Evolutionary conservation across 129 eudicot genomes (phyloP).

Genomic region (Sambucus nigra): DNA sequence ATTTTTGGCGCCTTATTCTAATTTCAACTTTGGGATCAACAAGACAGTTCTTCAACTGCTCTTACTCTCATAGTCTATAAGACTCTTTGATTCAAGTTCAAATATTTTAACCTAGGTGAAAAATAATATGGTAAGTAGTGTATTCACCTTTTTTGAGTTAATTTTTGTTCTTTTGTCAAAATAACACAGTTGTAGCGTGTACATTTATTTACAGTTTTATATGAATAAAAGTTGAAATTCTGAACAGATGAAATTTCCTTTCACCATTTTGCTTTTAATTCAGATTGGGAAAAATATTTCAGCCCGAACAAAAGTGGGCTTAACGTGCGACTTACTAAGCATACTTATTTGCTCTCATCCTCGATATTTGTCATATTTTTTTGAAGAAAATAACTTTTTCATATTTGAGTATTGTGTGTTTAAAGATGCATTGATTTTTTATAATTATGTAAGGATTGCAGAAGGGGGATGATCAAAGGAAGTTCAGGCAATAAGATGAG

Average conservation of each 20-base stretch:
- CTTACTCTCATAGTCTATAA: too few relatives aligned
- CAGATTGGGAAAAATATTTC: too few relatives aligned
- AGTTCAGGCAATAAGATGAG: constrained; percentile 94
- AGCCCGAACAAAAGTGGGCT: too few relatives aligned
- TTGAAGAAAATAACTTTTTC: neutral
- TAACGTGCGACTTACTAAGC: neutral
- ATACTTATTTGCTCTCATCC: neutral
- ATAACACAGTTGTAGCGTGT: too few relatives aligned
- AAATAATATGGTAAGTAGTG: too few relatives aligned
- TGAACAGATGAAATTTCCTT: too few relatives aligned
- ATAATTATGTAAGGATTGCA: constrained; percentile 21
- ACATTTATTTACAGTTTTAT: too few relatives aligned
- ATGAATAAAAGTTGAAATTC: too few relatives aligned
- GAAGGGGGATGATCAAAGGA: constrained; percentile 88
- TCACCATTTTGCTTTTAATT: too few relatives aligned
- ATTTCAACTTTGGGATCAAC: neutral
- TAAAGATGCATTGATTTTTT: neutral
- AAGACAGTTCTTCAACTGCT: neutral
- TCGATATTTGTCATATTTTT: neutral
- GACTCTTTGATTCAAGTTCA: too few relatives aligned
- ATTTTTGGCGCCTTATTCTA: neutral
- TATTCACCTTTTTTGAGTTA: too few relatives aligned
- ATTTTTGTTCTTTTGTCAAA: too few relatives aligned
- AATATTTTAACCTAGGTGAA: neutral
- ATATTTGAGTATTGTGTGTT: neutral